Evolutionary conservation across 2,329 filamentous ascomycete genomes (phyloP).

Genomic region (Colletotrichum sp.): DNA sequence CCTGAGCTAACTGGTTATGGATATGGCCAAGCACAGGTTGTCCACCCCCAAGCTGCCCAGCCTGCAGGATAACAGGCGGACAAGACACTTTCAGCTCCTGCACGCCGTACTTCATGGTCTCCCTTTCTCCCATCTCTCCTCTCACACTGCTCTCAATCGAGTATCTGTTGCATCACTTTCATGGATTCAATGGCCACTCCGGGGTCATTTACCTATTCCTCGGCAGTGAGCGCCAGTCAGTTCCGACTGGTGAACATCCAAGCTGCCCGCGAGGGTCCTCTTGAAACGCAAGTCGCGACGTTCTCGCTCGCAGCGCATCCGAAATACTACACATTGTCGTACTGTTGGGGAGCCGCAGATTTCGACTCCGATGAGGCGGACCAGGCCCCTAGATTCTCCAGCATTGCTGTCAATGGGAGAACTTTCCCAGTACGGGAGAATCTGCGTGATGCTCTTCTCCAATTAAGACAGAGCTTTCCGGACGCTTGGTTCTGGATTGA

Average conservation of each 20-base stretch:
- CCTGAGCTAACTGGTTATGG: background rate
- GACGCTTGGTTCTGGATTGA: background rate
- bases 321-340: background rate
- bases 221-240: background rate
- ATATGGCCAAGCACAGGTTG: background rate
- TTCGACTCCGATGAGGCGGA: background rate
- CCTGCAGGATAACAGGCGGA: background rate
- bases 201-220: background rate
- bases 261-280: background rate
- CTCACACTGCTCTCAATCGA: background rate
- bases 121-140: background rate
- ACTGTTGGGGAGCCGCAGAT: background rate
- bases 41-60: background rate
- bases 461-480: background rate
- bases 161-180: background rate
- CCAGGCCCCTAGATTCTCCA: too few relatives aligned
- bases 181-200: fast-evolving
- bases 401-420: background rate
- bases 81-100: background rate
- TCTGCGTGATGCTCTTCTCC: background rate
- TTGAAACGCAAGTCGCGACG: background rate
- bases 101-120: background rate
- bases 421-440: background rate
- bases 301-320: background rate
- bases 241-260: background rate